These are phyloP conservation scores for Phytophthora brassicae DNA, from an alignment of 352 stramenopile genomes.

Conservation along the genomic window DNA sequence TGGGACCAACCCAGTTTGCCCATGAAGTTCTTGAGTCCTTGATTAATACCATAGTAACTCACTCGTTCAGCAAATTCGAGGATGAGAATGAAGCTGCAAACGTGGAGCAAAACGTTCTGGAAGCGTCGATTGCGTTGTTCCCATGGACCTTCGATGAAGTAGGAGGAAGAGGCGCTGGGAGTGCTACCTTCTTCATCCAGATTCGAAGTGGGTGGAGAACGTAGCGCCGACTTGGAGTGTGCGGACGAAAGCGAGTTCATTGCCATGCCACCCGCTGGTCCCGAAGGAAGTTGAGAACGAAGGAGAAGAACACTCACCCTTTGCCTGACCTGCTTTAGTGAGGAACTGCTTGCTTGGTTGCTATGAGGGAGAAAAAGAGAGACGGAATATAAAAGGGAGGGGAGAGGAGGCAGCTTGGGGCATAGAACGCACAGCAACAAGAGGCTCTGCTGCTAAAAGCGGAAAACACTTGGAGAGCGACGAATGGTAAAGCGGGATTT, in stretches of 20 bases:
- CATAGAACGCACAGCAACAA: neutral
- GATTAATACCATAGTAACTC: constrained; percentile 89
- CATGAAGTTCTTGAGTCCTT: constrained; percentile 89
- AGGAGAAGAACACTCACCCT: neutral
- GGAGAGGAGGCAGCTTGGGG: neutral
- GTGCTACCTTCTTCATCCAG: constrained; percentile 44
- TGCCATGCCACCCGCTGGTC: constrained; percentile 4
- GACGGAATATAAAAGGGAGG: constrained; percentile 21
- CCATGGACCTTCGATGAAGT: constrained; percentile 78
- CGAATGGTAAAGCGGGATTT: too few species aligned
- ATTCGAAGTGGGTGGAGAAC: constrained; percentile 43
- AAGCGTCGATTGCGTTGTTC: constrained; percentile 77
- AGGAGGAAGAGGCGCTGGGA: constrained; percentile 56
- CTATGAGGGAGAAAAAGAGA: constrained; percentile 12
- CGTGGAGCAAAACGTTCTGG: constrained; percentile 82
- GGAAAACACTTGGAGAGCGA: neutral
- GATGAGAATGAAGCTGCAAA: constrained; percentile 87
- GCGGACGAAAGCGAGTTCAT: constrained; percentile 53
- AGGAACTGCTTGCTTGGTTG: neutral
- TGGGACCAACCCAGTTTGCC: constrained; percentile 70
- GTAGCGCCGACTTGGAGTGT: constrained; percentile 49
- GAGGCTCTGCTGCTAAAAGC: neutral
- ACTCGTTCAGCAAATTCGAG: constrained; percentile 85
- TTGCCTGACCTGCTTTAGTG: too few species aligned
- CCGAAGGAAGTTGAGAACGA: neutral